phyloP scores from a whole-genome alignment of 208 protist species.

The Acanthamoeba lugdunensis region DNA sequence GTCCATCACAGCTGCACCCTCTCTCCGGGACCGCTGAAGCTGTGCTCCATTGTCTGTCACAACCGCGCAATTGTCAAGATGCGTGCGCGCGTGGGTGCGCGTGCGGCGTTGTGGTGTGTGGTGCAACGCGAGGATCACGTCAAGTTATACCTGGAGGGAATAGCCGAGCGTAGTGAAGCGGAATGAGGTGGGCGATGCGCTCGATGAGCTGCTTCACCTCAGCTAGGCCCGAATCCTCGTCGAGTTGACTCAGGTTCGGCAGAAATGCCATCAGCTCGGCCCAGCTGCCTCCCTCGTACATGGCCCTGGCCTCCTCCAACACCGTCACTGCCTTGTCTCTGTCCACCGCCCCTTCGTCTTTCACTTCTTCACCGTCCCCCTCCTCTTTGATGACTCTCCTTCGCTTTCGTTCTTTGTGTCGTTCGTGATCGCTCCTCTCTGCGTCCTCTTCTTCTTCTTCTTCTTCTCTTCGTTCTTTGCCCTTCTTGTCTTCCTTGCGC shows the following conservation, averaged over 20 bases:
- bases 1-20: background rate
- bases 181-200: constrained; percentile 1
- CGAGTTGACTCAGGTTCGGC: background rate
- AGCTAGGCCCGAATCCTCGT: background rate
- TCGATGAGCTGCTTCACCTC: background rate
- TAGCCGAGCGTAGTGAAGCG: background rate
- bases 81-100: no score
- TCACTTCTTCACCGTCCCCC: background rate
- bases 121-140: no score
- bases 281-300: background rate
- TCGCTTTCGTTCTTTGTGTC: background rate
- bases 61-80: background rate
- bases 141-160: background rate
- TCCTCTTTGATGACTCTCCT: background rate
- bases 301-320: background rate
- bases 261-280: background rate
- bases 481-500: background rate
- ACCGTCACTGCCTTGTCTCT: background rate
- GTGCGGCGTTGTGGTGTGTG: background rate
- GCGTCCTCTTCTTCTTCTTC: background rate
- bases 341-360: background rate
- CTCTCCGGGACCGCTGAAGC: background rate
- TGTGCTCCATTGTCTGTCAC: background rate
- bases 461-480: background rate
- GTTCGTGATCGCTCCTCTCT: background rate